These are phyloP conservation scores for Candida germanica DNA, from an alignment of 805 yeast species.

Conservation along the genomic window DNA sequence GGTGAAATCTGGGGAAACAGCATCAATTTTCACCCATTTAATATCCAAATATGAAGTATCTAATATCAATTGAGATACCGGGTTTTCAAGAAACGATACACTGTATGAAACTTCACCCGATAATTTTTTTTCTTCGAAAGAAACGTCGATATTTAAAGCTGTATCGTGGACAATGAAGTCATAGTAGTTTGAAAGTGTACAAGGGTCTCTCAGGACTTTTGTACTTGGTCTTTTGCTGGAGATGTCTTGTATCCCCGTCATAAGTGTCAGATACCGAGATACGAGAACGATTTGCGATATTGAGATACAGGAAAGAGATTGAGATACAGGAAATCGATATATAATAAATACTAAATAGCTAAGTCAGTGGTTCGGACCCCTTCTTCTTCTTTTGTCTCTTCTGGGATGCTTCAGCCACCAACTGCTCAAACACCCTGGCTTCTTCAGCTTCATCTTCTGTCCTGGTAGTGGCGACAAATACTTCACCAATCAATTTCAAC, in stretches of 20 bases:
- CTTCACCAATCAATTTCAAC: slow-evolving; percentile 57
- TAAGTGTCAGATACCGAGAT: too few species aligned
- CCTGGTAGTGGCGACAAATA: slow-evolving; percentile 57
- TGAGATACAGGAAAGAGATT: too few species aligned
- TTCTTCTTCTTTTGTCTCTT: slow-evolving; percentile 35
- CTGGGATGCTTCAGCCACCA: slow-evolving; percentile 50
- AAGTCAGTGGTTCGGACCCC: too few species aligned
- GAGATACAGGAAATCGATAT: too few species aligned
- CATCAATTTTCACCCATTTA: slow-evolving; percentile 19
- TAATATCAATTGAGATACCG: slow-evolving; percentile 12
- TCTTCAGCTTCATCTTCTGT: slow-evolving; percentile 71
- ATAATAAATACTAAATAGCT: too few species aligned
- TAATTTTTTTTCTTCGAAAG: slow-evolving; percentile 22
- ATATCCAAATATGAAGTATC: slow-evolving; percentile 28
- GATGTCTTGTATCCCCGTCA: slow-evolving; percentile 10
- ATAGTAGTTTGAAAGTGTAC: slow-evolving; percentile 28
- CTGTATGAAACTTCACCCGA: slow-evolving; percentile 22
- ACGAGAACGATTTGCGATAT: too few species aligned
- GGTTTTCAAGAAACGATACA: slow-evolving; percentile 11
- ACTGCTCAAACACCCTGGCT: slow-evolving; percentile 72
- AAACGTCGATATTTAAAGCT: slow-evolving; percentile 20
- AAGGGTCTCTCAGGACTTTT: slow-evolving; percentile 21
- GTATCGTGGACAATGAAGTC: slow-evolving; percentile 20
- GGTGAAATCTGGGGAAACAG: slow-evolving; percentile 5
- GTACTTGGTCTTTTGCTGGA: slow-evolving; percentile 8